Evolutionary conservation across 352 stramenopile genomes (phyloP).

Genomic region (Phytophthora macrochlamydospora): DNA sequence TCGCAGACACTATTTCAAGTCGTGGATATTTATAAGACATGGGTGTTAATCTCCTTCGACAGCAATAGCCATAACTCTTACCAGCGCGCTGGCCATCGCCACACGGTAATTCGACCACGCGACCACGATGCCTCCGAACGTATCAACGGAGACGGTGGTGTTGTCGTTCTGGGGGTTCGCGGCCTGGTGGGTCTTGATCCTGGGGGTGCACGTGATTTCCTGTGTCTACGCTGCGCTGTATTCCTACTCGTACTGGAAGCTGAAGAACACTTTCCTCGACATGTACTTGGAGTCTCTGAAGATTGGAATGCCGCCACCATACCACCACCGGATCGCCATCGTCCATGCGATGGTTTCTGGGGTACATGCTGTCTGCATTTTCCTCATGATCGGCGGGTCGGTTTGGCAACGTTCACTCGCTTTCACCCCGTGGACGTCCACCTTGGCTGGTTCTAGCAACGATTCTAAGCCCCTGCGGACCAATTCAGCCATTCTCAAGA

Average conservation of each 20-base stretch:
- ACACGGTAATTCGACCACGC: too few relatives aligned
- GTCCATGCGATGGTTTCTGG: constrained; percentile 18
- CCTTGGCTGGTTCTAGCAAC: background rate
- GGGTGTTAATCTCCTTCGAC: too few relatives aligned
- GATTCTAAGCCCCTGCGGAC: background rate
- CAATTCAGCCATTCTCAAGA: background rate
- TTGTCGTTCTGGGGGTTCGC: background rate
- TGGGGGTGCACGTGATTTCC: background rate
- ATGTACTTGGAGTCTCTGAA: constrained; percentile 4
- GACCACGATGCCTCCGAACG: background rate
- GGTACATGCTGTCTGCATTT: constrained; percentile 12
- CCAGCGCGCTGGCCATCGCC: too few relatives aligned
- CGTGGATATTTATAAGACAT: too few relatives aligned
- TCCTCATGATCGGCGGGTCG: constrained; percentile 1
- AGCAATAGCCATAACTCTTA: too few relatives aligned
- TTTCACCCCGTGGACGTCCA: constrained; percentile 2
- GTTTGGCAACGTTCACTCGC: background rate
- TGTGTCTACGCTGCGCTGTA: constrained; percentile 1
- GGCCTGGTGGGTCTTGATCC: background rate
- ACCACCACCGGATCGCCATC: constrained; percentile 7
- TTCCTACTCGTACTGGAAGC: constrained; percentile 7
- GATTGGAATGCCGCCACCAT: constrained; percentile 10
- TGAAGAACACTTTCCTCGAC: constrained; percentile 1
- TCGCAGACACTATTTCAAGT: too few relatives aligned
- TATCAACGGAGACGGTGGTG: background rate